Evolutionary conservation across 2,329 filamentous ascomycete genomes (phyloP).

Genomic region (Ceratocystis ficicola): DNA sequence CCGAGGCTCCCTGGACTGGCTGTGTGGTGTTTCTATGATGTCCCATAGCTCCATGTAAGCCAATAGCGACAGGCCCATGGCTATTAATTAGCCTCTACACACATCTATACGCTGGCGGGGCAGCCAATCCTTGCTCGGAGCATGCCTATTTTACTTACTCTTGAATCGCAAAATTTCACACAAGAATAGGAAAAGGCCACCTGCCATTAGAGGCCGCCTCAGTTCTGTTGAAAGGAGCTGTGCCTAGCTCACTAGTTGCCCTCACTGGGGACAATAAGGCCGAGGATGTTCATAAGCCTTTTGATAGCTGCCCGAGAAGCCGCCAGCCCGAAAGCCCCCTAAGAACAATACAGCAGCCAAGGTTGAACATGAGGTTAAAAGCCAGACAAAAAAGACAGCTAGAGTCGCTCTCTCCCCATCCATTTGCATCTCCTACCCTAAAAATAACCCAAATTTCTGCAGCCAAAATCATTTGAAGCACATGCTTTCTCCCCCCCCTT

Average conservation of each 20-base stretch:
- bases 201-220: too few species aligned
- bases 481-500: too few species aligned
- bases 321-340: background rate
- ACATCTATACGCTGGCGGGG: background rate
- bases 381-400: background rate
- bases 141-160: background rate
- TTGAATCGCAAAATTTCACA: too few species aligned
- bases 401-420: background rate
- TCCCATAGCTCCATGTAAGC: background rate
- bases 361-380: background rate
- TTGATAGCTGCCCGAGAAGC: background rate
- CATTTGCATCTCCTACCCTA: background rate
- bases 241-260: background rate
- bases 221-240: too few species aligned
- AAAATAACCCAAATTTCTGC: too few species aligned
- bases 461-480: background rate
- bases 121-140: background rate
- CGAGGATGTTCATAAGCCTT: background rate
- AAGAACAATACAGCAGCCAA: background rate
- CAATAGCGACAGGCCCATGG: background rate
- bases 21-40: background rate
- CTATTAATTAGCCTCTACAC: background rate
- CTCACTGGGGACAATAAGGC: background rate
- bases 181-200: too few species aligned
- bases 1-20: background rate